Percentiles rank a stretch among this genome's conserved stretches.
Evolutionary conservation across 2,329 filamentous ascomycete species (phyloP).

Genomic region (Colletotrichum musae): DNA sequence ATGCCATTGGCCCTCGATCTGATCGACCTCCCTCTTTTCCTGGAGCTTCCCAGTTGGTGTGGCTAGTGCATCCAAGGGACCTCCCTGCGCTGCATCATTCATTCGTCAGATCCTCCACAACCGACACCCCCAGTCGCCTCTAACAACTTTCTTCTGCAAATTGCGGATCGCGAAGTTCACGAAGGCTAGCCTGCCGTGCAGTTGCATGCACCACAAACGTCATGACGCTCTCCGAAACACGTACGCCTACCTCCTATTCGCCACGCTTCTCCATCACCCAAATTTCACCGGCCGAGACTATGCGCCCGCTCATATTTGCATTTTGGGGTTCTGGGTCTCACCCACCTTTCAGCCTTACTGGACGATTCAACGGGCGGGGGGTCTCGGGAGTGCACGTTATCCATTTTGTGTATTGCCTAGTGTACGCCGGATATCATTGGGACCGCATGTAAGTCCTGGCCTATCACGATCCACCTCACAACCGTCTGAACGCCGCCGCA

Average conservation of each 20-base stretch:
- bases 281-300: conserved; percentile 25
- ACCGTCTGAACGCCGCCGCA: conserved; percentile 41
- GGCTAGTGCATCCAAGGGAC: conserved; percentile 37
- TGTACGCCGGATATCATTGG: conserved; percentile 9
- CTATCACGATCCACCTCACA: conserved; percentile 20
- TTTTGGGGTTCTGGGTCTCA: conserved; percentile 16
- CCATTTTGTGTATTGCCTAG: conserved; percentile 20
- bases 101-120: conserved; percentile 41
- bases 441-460: conserved; percentile 18
- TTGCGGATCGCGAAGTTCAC: conserved; percentile 32
- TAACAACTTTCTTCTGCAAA: conserved; percentile 37
- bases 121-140: conserved; percentile 19
- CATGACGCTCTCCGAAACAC: conserved; percentile 40
- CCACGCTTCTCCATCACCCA: conserved; percentile 15
- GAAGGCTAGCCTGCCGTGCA: conserved; percentile 19
- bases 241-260: conserved; percentile 27
- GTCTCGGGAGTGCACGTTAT: conserved; percentile 21
- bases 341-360: conserved; percentile 36
- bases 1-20: conserved; percentile 47
- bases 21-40: conserved; percentile 46
- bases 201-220: conserved; percentile 33
- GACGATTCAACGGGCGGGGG: conserved; percentile 10
- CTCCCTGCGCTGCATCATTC: conserved; percentile 40
- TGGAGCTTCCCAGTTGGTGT: conserved; percentile 38
- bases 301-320: conserved; percentile 11